Base-by-base conservation (phyloP, 345 rosid genomes). In the Balakata baccata region DNA sequence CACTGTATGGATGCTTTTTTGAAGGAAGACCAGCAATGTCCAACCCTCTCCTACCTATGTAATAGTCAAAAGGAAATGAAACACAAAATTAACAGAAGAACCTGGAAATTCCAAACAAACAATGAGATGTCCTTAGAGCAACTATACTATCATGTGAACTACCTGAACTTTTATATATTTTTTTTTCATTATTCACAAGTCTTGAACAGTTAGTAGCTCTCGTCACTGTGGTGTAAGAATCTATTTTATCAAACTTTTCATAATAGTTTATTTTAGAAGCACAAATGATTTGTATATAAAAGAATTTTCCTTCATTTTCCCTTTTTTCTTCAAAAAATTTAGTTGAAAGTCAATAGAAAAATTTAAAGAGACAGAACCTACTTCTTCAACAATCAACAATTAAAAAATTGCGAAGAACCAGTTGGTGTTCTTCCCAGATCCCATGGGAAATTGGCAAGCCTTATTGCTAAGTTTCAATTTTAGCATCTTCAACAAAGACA, bases 1-100 rank as follows among this genome's bases (percentile, higher is more conserved):
- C 75, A 70, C 86, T 86, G 70, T 81, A 85, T n/a, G 97, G 84
- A 63, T 84, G 91, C 53, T 87, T 87, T 72, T 86, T 89, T 0
- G 77, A 60, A 0, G 91, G 80, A 70, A 87, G 80, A 79, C 92
- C 96, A 62, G 89, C 94, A 76, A 79, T 56, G 67, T 74, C 77
- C 67, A 67, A 58, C 51, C 77, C 77, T 67, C 77, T 74, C 58
- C 77, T 74, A 49, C 71, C 77, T 74, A 62, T 51, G 34, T 7
- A 67, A 37, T 29, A 67, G 47, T 51, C 3, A 34, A 53, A 58
- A 53, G 56, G 34, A 65, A 65, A 64, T 53, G 16, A 71, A 18
- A 47, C 43, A 41, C 14, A 43, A 29, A 71, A 46, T 45, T 38
- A 50, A 47, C 23, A 9, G 18, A 25, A 61, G 43, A 34, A 65